Percentiles rank a stretch among this genome's conserved stretches.
These are phyloP conservation scores for Phaffia rhodozyma DNA, from an alignment of 1,284 basidiomycete species.

Conservation along the genomic window DNA sequence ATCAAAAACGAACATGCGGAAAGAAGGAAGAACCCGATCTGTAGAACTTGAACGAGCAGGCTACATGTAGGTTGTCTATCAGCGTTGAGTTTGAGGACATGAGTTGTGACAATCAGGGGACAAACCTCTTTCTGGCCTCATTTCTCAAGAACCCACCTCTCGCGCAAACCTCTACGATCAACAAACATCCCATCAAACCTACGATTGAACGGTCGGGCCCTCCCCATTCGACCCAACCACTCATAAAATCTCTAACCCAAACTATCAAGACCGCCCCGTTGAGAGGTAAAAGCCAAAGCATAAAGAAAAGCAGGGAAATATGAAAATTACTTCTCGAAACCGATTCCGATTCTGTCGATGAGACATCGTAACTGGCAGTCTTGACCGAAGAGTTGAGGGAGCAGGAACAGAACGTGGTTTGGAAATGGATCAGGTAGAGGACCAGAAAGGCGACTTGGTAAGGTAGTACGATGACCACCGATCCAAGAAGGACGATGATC, in stretches of 20 bases:
- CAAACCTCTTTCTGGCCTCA: no score
- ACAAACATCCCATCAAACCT: no score
- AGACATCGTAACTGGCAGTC: constrained; percentile 9
- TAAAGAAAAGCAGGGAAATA: constrained; percentile 55
- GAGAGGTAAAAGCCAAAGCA: constrained; percentile 72
- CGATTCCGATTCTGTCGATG: constrained; percentile 23
- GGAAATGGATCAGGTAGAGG: constrained; percentile 62
- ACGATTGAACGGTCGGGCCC: no score
- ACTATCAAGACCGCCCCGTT: constrained; percentile 68
- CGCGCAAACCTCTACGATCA: no score
- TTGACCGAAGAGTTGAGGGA: background rate
- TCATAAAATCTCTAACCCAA: constrained; percentile 73
- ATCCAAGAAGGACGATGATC: constrained; percentile 48
- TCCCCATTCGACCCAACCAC: constrained; percentile 46
- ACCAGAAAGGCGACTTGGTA: constrained; percentile 83
- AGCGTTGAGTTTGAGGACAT: no score
- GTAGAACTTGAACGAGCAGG: no score
- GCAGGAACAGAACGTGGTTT: constrained; percentile 15
- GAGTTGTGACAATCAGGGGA: no score
- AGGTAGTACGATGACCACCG: constrained; percentile 63
- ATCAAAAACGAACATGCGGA: no score
- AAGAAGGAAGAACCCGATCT: no score
- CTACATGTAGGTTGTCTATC: no score
- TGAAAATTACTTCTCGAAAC: constrained; percentile 40
- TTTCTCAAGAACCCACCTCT: no score